A percentile compares a stretch with the other conserved stretches of the same genome.
phyloP scores from a whole-genome alignment of 1,284 basidiomycete genomes.

The Ustilago shanxiensis region DNA sequence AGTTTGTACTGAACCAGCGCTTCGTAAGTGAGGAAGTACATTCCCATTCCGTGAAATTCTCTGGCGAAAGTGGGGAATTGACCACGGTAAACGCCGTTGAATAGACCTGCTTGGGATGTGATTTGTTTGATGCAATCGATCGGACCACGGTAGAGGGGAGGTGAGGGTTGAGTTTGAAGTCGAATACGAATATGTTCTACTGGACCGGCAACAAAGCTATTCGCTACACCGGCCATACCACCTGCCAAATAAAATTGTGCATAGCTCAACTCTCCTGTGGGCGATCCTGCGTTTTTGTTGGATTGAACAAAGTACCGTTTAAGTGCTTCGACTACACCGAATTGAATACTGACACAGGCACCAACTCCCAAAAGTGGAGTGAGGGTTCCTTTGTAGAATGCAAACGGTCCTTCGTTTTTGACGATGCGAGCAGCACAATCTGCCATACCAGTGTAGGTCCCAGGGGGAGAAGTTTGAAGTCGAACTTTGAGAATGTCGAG shows the following conservation, averaged over 20 bases:
- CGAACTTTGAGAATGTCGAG: constrained; percentile 97
- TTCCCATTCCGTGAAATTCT: constrained; percentile 75
- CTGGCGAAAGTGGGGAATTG: constrained; percentile 89
- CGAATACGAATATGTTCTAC: constrained; percentile 98
- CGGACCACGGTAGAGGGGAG: constrained; percentile 70
- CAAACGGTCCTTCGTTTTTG: constrained; percentile 89
- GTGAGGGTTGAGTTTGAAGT: constrained; percentile 70
- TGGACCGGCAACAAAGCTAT: constrained; percentile 91
- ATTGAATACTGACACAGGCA: constrained; percentile 95
- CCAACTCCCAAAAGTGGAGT: constrained; percentile 94
- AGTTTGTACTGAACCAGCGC: constrained; percentile 87
- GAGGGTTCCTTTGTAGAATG: constrained; percentile 98
- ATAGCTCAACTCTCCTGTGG: constrained; percentile 72
- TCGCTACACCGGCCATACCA: constrained; percentile 86
- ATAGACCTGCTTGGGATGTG: constrained; percentile 5
- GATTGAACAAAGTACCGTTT: constrained; percentile 82
- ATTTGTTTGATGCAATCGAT: constrained; percentile 51
- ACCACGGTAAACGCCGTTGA: constrained; percentile 85
- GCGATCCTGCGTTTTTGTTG: constrained; percentile 8
- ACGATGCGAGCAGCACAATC: constrained; percentile 89
- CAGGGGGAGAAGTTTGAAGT: constrained; percentile 92
- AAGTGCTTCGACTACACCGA: constrained; percentile 87
- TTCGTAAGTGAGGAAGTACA: constrained; percentile 87
- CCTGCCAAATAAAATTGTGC: constrained; percentile 83
- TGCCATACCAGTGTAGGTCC: constrained; percentile 87